Evolutionary conservation across 73 alveolate genomes (phyloP).

Genomic region (Paramecium octaurelia): DNA sequence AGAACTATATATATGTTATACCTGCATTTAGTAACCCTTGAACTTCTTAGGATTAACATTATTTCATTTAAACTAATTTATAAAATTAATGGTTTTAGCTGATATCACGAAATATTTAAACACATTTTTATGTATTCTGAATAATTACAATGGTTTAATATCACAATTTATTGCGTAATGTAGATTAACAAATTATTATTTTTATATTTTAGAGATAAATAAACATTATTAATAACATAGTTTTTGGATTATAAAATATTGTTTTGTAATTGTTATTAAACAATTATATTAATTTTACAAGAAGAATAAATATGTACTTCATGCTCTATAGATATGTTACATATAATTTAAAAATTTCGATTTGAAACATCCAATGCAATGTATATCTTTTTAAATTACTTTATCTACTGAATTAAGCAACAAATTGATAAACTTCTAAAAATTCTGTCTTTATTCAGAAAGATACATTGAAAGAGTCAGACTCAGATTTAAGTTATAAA

Average conservation of each 20-base stretch:
- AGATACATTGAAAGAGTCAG: too few relatives aligned
- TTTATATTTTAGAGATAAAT: too few relatives aligned
- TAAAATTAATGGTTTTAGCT: neutral
- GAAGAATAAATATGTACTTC: too few relatives aligned
- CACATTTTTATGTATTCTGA: neutral
- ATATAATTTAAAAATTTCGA: neutral
- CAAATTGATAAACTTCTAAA: too few relatives aligned
- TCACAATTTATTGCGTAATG: neutral
- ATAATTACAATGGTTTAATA: too few relatives aligned
- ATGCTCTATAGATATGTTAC: neutral
- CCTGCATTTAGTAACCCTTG: conserved; percentile 31
- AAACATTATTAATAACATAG: neutral
- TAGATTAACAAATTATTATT: too few relatives aligned
- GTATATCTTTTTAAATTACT: neutral
- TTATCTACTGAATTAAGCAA: neutral
- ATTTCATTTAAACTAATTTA: neutral
- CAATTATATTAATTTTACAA: too few relatives aligned
- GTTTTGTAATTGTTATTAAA: too few relatives aligned
- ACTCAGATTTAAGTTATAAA: too few relatives aligned
- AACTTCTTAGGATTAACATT: neutral
- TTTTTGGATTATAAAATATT: too few relatives aligned
- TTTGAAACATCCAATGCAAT: neutral
- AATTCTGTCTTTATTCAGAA: too few relatives aligned
- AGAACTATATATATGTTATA: neutral
- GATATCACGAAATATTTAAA: neutral